Percentiles rank a stretch among this genome's conserved stretches.
Conservation (phyloP, 2,329 filamentous ascomycete species). For the Calonectria hongkongensis region DNA sequence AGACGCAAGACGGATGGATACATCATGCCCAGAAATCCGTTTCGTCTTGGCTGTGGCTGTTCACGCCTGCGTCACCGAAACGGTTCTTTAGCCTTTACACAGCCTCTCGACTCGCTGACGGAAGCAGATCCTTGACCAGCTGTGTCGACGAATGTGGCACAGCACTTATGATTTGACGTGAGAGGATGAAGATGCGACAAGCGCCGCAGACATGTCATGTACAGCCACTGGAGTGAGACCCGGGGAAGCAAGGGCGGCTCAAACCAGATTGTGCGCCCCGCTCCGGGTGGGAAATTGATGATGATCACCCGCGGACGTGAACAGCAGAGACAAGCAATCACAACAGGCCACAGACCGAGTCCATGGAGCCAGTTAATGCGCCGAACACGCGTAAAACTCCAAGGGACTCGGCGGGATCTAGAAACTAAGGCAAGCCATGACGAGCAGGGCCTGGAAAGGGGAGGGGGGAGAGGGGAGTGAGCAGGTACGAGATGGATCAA, state of each 20-base stretch:
- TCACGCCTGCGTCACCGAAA: conserved; percentile 51
- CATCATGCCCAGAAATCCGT: conserved; percentile 37
- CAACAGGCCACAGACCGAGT: conserved; percentile 30
- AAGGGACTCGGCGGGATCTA: neutral
- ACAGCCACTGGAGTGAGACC: conserved; percentile 32
- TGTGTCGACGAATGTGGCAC: conserved; percentile 49
- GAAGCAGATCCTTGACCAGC: conserved; percentile 30
- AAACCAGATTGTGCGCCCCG: conserved; percentile 15
- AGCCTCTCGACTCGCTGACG: conserved; percentile 32
- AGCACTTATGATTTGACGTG: conserved; percentile 43
- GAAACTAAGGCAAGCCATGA: conserved; percentile 14
- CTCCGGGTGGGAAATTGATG: conserved; percentile 38
- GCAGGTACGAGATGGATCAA: conserved; percentile 5
- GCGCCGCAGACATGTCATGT: conserved; percentile 13
- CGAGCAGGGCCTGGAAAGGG: conserved; percentile 7
- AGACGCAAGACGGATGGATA: neutral
- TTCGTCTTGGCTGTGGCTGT: conserved; percentile 49
- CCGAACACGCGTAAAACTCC: conserved; percentile 23
- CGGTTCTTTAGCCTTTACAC: conserved; percentile 40
- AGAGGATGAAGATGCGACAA: conserved; percentile 12
- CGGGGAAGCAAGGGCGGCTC: conserved; percentile 32
- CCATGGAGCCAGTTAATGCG: conserved; percentile 24
- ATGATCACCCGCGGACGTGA: conserved; percentile 28
- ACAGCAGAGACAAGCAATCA: conserved; percentile 33
- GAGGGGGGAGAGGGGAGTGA: neutral